Evolutionary conservation across 2,329 filamentous ascomycete species (phyloP).

Genomic region (Exophiala mesophila): DNA sequence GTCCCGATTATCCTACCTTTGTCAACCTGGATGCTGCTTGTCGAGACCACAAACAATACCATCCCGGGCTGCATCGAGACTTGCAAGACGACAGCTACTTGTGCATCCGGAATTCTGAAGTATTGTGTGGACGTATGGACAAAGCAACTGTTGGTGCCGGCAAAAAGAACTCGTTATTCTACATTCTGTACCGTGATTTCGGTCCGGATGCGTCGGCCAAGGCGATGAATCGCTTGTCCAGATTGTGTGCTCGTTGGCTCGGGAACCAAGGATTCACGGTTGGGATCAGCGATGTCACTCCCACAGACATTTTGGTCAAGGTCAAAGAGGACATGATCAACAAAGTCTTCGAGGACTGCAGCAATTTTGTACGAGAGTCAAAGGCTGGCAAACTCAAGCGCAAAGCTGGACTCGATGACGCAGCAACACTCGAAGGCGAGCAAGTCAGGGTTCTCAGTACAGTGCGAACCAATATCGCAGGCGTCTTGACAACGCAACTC

Average conservation of each 20-base stretch:
- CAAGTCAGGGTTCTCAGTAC: conserved; percentile 89
- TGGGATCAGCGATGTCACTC: conserved; percentile 90
- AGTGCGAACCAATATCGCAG: conserved; percentile 85
- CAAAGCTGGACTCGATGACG: conserved; percentile 77
- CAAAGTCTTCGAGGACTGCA: conserved; percentile 69
- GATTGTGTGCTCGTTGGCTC: conserved; percentile 80
- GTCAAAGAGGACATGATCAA: conserved; percentile 71
- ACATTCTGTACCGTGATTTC: conserved; percentile 91
- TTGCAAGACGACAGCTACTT: conserved; percentile 67
- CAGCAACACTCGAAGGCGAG: conserved; percentile 61
- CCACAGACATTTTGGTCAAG: conserved; percentile 63
- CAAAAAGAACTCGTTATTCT: conserved; percentile 97
- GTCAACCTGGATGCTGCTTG: conserved; percentile 94
- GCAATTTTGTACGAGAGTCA: conserved; percentile 60
- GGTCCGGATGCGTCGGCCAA: conserved; percentile 81
- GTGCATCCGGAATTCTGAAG: conserved; percentile 89
- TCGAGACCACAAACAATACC: conserved; percentile 61
- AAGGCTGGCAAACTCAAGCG: conserved; percentile 74
- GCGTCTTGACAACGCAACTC: conserved; percentile 82
- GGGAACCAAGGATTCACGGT: conserved; percentile 94
- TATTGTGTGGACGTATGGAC: conserved; percentile 98
- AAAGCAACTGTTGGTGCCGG: conserved; percentile 95
- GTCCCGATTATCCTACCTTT: conserved; percentile 72
- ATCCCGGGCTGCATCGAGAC: conserved; percentile 72
- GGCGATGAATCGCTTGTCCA: conserved; percentile 91